phyloP scores from a whole-genome alignment of 2,329 filamentous ascomycete genomes.

The Alternaria sp. region DNA sequence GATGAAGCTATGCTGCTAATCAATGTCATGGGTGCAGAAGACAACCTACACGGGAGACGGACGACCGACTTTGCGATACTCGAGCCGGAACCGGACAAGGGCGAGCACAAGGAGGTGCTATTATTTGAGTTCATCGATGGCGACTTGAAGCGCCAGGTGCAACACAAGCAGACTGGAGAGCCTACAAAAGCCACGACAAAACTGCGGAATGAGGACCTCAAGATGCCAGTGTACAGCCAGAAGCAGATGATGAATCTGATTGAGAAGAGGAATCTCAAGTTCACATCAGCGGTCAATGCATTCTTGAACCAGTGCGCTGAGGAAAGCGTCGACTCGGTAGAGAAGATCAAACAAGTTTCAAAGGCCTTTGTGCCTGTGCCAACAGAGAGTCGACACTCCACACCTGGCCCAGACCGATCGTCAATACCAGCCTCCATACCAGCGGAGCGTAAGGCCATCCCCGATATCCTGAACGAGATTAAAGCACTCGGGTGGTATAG shows the following conservation, averaged over 20 bases:
- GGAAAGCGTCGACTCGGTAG: conserved; percentile 71
- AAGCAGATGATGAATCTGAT: conserved; percentile 91
- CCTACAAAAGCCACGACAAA: conserved; percentile 72
- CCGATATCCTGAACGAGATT: conserved; percentile 85
- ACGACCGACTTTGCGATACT: conserved; percentile 56
- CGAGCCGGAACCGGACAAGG: conserved; percentile 48
- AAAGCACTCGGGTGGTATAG: conserved; percentile 87
- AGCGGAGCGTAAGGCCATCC: conserved; percentile 77
- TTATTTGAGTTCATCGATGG: conserved; percentile 94
- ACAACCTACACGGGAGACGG: conserved; percentile 67
- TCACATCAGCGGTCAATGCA: conserved; percentile 75
- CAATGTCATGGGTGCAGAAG: conserved; percentile 75
- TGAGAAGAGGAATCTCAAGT: conserved; percentile 87
- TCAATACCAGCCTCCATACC: conserved; percentile 77
- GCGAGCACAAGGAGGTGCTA: conserved; percentile 72
- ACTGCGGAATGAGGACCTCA: conserved; percentile 79
- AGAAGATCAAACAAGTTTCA: conserved; percentile 67
- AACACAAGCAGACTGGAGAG: conserved; percentile 75
- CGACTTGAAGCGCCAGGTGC: conserved; percentile 83
- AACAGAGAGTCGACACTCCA: conserved; percentile 56
- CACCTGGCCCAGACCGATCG: conserved; percentile 53
- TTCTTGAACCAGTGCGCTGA: conserved; percentile 79
- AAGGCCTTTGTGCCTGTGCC: conserved; percentile 70
- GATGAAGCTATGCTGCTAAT: conserved; percentile 84
- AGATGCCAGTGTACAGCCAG: conserved; percentile 91